These are phyloP conservation scores for Trichoderma asperelloides DNA, from an alignment of 495 filamentous ascomycete species.

Conservation along the genomic window DNA sequence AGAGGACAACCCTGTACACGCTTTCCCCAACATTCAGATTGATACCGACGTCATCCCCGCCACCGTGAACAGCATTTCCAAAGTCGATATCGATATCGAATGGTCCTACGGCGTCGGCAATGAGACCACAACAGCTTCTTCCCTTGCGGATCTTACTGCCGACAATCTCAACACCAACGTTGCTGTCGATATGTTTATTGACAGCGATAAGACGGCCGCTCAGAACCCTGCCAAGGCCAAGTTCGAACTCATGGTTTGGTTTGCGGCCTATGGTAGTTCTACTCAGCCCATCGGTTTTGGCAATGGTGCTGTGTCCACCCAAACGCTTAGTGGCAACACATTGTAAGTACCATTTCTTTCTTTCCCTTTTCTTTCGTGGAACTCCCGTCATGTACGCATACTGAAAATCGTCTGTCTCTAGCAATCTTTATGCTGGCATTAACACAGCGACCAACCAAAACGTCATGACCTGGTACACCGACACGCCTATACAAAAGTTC, in stretches of 20 bases:
- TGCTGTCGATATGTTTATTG: constrained; percentile 40
- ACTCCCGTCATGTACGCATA: background rate
- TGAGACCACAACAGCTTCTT: constrained; percentile 14
- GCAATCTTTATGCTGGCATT: constrained; percentile 24
- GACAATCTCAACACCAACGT: constrained; percentile 30
- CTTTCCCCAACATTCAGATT: constrained; percentile 30
- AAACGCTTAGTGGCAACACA: constrained; percentile 19
- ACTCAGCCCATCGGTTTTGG: constrained; percentile 23
- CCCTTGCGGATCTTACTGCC: constrained; percentile 12
- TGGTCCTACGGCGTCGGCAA: constrained; percentile 34
- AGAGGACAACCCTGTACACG: constrained; percentile 25
- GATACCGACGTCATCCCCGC: constrained; percentile 18
- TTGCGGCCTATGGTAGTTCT: constrained; percentile 22
- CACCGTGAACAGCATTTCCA: constrained; percentile 15
- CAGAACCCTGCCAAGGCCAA: constrained; percentile 22
- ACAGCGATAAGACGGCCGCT: constrained; percentile 21
- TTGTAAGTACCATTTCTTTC: constrained; percentile 23
- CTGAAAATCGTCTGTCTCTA: constrained; percentile 9
- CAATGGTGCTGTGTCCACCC: constrained; percentile 10
- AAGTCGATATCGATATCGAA: constrained; percentile 22
- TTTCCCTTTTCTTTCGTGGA: background rate
- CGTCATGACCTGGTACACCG: constrained; percentile 30
- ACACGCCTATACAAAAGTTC: constrained; percentile 18
- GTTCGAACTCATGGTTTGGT: constrained; percentile 41
- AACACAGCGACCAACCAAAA: constrained; percentile 18